These are phyloP conservation scores for Arabidopsis suecica DNA, from an alignment of 345 rosid species.

Conservation along the genomic window DNA sequence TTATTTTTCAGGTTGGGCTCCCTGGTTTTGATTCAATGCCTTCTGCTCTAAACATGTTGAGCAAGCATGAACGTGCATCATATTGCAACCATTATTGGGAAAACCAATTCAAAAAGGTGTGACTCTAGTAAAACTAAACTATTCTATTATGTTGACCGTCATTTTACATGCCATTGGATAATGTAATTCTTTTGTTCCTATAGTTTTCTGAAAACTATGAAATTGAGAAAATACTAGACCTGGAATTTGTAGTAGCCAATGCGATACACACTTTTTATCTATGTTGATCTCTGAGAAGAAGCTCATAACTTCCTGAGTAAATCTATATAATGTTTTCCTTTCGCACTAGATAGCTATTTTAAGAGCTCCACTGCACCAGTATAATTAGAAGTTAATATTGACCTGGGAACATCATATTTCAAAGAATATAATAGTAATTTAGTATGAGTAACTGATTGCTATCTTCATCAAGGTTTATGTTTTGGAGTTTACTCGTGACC, in stretches of 20 bases:
- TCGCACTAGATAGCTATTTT: neutral
- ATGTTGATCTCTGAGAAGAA: conserved; percentile 2
- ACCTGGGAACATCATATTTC: neutral
- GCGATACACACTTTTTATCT: neutral
- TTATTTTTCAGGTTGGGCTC: conserved; percentile 86
- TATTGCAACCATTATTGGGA: conserved; percentile 99
- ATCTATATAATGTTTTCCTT: neutral
- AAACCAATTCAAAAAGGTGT: conserved; percentile 90
- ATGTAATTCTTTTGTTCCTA: neutral
- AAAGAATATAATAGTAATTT: neutral
- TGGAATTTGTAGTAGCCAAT: conserved; percentile 11
- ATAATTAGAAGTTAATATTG: conserved; percentile 13
- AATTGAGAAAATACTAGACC: neutral
- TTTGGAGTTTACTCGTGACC: conserved; percentile 96
- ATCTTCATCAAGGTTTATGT: conserved; percentile 60
- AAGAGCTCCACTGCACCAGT: neutral
- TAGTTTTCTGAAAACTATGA: neutral
- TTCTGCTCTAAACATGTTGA: conserved; percentile 83
- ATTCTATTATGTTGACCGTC: conserved; percentile 16
- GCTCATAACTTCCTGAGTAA: neutral
- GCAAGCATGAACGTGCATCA: conserved; percentile 97
- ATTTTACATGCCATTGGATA: conserved; percentile 18
- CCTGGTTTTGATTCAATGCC: conserved; percentile 99
- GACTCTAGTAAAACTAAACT: conserved; percentile 34
- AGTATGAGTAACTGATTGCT: conserved; percentile 32